Base-by-base conservation (phyloP, 495 filamentous ascomycete species). In the Tuber magnatum region DNA sequence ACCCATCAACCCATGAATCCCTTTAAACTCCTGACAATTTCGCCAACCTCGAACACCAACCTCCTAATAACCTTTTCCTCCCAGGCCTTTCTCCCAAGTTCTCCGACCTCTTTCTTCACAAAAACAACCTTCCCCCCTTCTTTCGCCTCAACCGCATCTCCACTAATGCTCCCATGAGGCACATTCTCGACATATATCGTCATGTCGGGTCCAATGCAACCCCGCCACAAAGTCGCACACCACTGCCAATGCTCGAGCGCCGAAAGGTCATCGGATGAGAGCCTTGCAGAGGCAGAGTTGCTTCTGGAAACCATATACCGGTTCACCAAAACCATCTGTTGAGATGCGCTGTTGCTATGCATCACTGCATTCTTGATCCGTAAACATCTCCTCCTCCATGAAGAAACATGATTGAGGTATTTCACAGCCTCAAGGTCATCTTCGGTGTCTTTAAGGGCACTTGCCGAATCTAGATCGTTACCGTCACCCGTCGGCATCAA, bases 211-310 rank as follows among this genome's bases (percentile, higher is more conserved):
- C 93, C 94, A 0, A 94, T 88, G 72, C 92, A 92, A 2, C 92
- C 92, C 2, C 94, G 90, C 94, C 94, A 99, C 4, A 97, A 87
- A 71, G 92, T 95, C 41, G 94, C 95, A 86, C 94, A 93, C 95
- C 95, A 97, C 84, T 97, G 93, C 95, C 95, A 99, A 82, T 99
- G 95, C 81, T 99, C 93, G 42, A 92, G 85, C 0, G 92, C 90
- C 1, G 88, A 97, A 3, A 88, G 86, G 78, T 97, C 94, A 18
- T 86, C 84, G 70, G 97, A 92, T 12, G 91, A 91, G 18, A 94
- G 88, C 24, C 86, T 84, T 71, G 86, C 88, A 0, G 94, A 91
- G 79, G 91, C 94, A 44, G 86, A 83, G 80, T 97, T 92, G 9
- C 91, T 90, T 1, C 89, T 88, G 2, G 90, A 92, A 22, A 98